A percentile compares a stretch with the other conserved stretches of the same genome.
These are phyloP conservation scores for Alternaria arbusti DNA, from an alignment of 2,329 filamentous ascomycete genomes.

Conservation along the genomic window DNA sequence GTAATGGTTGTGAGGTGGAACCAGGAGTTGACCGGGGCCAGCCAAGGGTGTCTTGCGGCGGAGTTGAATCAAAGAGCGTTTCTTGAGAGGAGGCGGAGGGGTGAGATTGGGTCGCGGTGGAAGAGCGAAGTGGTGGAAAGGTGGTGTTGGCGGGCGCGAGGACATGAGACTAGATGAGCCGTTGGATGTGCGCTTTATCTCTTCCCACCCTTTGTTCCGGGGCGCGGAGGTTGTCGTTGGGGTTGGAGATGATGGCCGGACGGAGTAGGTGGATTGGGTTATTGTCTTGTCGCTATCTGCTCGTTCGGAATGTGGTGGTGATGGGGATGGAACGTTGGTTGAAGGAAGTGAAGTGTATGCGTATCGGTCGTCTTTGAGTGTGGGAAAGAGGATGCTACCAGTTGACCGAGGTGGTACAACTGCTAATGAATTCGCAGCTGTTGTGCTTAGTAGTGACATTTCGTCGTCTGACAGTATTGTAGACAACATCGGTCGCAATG, in stretches of 20 bases:
- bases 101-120: constrained; percentile 10
- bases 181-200: constrained; percentile 29
- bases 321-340: neutral
- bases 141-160: constrained; percentile 1
- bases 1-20: constrained; percentile 15
- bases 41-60: constrained; percentile 24
- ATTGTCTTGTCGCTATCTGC: neutral
- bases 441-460: neutral
- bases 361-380: neutral
- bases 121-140: constrained; percentile 4
- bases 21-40: constrained; percentile 24
- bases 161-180: constrained; percentile 4
- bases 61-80: constrained; percentile 24
- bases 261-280: neutral
- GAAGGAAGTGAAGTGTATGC: neutral
- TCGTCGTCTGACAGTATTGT: neutral
- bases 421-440: neutral
- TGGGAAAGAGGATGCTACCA: constrained; percentile 5
- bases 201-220: constrained; percentile 36
- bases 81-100: constrained; percentile 12
- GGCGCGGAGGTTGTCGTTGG: constrained; percentile 2
- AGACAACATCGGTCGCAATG: constrained; percentile 2
- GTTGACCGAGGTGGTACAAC: neutral
- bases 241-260: neutral
- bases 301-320: neutral